phyloP scores from a whole-genome alignment of 345 rosid species.

The Microthlaspi erraticum region DNA sequence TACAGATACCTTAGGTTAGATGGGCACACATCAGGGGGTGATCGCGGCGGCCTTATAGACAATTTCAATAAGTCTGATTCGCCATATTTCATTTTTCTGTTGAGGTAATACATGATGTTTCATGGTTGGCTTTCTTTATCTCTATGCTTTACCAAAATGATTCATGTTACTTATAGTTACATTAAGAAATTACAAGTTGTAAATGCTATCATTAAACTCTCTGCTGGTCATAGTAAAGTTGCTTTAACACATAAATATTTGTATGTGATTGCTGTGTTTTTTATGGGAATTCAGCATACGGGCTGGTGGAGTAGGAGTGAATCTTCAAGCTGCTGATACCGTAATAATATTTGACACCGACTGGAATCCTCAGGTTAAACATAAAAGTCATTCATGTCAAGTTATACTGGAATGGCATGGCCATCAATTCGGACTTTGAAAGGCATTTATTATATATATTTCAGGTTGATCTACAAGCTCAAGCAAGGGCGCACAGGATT shows the following conservation, averaged over 20 bases:
- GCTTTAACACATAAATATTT: constrained; percentile 19
- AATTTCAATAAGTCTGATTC: constrained; percentile 69
- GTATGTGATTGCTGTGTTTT: constrained; percentile 9
- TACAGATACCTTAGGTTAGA: constrained; percentile 87
- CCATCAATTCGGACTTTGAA: constrained; percentile 3
- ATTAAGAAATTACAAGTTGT: background rate
- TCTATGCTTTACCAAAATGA: constrained; percentile 4
- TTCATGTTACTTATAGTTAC: background rate
- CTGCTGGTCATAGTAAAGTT: constrained; percentile 3
- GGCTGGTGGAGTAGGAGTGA: constrained; percentile 97
- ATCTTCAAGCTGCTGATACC: constrained; percentile 97
- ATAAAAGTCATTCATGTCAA: constrained; percentile 26
- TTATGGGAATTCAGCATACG: constrained; percentile 69
- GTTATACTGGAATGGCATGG: constrained; percentile 13
- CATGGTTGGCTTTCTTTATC: background rate
- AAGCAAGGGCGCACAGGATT: constrained; percentile 95
- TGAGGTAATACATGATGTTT: constrained; percentile 61
- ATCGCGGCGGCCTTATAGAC: constrained; percentile 88
- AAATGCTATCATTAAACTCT: background rate
- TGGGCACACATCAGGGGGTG: constrained; percentile 93
- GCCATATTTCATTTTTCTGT: constrained; percentile 83
- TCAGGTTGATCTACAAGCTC: constrained; percentile 98
- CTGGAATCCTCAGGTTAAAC: constrained; percentile 92
- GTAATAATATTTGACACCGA: constrained; percentile 94
- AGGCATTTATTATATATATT: constrained; percentile 6